Percentiles rank a stretch among this genome's conserved stretches.
These are phyloP conservation scores for Haberlea rhodopensis DNA, from an alignment of 257 asterid species.

Conservation along the genomic window DNA sequence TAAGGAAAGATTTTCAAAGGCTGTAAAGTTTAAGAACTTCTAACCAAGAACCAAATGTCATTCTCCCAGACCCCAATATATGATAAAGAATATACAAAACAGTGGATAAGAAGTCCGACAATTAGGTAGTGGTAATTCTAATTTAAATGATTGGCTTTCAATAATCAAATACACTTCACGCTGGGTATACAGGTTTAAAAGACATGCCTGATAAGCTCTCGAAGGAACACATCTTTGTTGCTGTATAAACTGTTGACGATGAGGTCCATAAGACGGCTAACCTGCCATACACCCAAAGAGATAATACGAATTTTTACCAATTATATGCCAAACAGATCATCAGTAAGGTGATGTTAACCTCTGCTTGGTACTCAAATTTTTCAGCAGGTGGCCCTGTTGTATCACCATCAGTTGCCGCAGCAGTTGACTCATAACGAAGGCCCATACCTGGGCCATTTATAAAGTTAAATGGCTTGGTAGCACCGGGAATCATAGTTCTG, in stretches of 20 bases:
- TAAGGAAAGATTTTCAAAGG: not conserved
- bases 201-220: conserved; percentile 89
- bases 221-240: conserved; percentile 91
- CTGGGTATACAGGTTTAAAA: not conserved
- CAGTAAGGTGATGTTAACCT: conserved; percentile 47
- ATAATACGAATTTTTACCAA: not conserved
- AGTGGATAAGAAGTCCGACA: not conserved
- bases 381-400: conserved; percentile 50
- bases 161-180: not conserved
- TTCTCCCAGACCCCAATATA: not conserved
- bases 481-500: conserved; percentile 19
- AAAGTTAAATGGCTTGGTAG: conserved; percentile 29
- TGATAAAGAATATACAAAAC: not conserved
- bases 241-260: conserved; percentile 92
- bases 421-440: conserved; percentile 59
- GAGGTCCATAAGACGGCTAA: conserved; percentile 98
- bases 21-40: not conserved
- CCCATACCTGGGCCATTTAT: conserved; percentile 35
- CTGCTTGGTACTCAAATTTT: conserved; percentile 93
- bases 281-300: conserved; percentile 48
- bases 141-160: not conserved
- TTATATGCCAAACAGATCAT: conserved; percentile 6
- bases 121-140: not conserved
- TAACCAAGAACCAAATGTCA: conserved; percentile 1
- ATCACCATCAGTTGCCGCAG: conserved; percentile 56